These are phyloP conservation scores for Ceratocystis eucalypticola DNA, from an alignment of 2,329 filamentous ascomycete genomes.

Conservation along the genomic window DNA sequence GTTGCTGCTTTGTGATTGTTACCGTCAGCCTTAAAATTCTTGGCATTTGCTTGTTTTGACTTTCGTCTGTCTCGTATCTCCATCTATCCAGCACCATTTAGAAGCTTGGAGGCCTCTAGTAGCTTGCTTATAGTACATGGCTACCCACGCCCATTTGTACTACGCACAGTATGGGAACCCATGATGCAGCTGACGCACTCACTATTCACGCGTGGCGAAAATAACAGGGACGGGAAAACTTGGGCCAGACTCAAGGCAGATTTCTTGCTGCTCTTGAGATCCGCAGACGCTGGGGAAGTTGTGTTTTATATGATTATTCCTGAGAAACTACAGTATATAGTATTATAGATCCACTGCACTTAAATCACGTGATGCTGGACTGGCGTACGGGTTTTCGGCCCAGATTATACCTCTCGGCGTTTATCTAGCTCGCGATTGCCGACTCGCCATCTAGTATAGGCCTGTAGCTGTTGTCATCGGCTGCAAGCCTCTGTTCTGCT, in stretches of 20 bases:
- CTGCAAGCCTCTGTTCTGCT: not conserved
- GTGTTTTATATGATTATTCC: too few species aligned
- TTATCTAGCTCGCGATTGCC: not conserved
- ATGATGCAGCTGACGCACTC: not conserved
- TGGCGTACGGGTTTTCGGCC: not conserved
- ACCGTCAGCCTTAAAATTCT: slow-evolving; percentile 1
- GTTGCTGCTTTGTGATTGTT: not conserved
- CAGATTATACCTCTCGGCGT: not conserved
- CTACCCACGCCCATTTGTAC: not conserved
- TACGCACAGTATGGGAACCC: not conserved
- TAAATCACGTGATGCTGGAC: not conserved
- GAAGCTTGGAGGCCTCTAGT: not conserved
- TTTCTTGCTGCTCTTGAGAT: not conserved
- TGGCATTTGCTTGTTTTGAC: not conserved
- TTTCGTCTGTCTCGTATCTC: not conserved
- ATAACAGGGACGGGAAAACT: not conserved
- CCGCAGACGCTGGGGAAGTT: not conserved
- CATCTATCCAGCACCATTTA: not conserved
- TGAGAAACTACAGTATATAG: not conserved
- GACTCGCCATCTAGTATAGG: not conserved
- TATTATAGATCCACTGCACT: too few species aligned
- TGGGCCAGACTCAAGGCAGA: not conserved
- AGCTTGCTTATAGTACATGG: too few species aligned
- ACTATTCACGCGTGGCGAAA: not conserved
- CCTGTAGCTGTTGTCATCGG: not conserved